Base-by-base conservation (phyloP, 1,139 yeast genomes). In the Taiozyma onychis region DNA sequence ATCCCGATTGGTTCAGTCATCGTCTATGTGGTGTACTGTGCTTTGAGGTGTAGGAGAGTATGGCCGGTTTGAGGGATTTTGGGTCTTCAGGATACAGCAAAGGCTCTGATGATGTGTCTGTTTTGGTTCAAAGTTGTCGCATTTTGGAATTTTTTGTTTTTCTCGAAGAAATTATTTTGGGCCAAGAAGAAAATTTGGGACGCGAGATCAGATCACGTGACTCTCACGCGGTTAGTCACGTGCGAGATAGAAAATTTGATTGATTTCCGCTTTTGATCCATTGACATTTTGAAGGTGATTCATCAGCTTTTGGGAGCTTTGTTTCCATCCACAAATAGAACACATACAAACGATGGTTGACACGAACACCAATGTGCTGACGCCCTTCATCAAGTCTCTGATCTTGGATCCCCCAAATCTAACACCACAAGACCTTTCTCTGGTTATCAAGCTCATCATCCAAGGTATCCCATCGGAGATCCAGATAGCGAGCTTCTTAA, bases 401-500 rank as follows among this genome's bases (percentile, higher is more conserved):
- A 65, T 86, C 44, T 66, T 70, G 44, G 76, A 75, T 43, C 88
- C 90, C 1, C 82, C 83, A 16, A 72, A 75, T 46, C 72, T 88
- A 51, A 74, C 81, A 2, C 80, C 88, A 0, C 68, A 67, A 10
- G 95, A 87, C 54, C 72, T 88, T 49, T 69, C 80, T 6, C 69
- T 70, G 2, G 93, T 86, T 1, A 72, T 88, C 50, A 75, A 79
- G 48, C 68, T 77, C 34, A 80, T 88, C 48, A 79, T 87, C 61
- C 66, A 73, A 44, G 86, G 83, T 2, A 65, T 75, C 34, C 81
- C 88, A 6, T 70, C 82, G 14, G 91, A 86, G 46, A 73, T 88
- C 37, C 95, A 89, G 64, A 74, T 83, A 13, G 84, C 95, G 0
- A 81, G 95, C 8, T 90, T 93, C 63, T 73, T 93, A 51, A 83